phyloP scores from a whole-genome alignment of 805 yeast genomes.

The Barnettozyma californica region DNA sequence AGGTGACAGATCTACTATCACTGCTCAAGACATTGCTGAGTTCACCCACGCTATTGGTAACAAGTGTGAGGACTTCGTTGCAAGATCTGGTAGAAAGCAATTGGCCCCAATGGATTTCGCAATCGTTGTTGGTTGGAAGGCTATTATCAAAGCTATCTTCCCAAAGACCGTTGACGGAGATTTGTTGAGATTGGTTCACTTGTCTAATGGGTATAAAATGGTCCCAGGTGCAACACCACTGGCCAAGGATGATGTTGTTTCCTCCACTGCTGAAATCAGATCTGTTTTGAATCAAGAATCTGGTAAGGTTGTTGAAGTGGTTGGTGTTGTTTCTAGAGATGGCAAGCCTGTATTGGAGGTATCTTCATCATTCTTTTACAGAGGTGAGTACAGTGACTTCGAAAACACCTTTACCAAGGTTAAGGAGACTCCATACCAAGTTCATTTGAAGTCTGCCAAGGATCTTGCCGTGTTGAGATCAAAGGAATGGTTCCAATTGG shows the following conservation, averaged over 20 bases:
- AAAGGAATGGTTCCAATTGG: conserved; percentile 96
- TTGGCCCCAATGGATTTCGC: conserved; percentile 99
- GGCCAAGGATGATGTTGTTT: conserved; percentile 80
- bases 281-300: conserved; percentile 87
- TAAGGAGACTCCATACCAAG: conserved; percentile 81
- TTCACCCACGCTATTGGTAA: conserved; percentile 97
- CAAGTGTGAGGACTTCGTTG: conserved; percentile 92
- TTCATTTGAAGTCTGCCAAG: conserved; percentile 65
- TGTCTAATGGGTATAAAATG: conserved; percentile 93
- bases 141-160: conserved; percentile 97
- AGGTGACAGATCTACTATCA: conserved; percentile 64
- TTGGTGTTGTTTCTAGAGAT: conserved; percentile 78
- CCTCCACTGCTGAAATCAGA: conserved; percentile 76
- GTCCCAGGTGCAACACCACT: conserved; percentile 86
- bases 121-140: conserved; percentile 97
- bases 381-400: conserved; percentile 86
- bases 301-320: conserved; percentile 94
- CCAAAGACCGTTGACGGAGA: conserved; percentile 96
- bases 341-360: conserved; percentile 86
- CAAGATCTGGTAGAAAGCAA: conserved; percentile 76
- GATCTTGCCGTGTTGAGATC: conserved; percentile 91
- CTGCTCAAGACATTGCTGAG: conserved; percentile 76
- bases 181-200: conserved; percentile 85
- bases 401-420: conserved; percentile 89
- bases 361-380: conserved; percentile 89